Evolutionary conservation across 768 basidiomycete species (phyloP).

Genomic region (Strobilomyces dryophilus): DNA sequence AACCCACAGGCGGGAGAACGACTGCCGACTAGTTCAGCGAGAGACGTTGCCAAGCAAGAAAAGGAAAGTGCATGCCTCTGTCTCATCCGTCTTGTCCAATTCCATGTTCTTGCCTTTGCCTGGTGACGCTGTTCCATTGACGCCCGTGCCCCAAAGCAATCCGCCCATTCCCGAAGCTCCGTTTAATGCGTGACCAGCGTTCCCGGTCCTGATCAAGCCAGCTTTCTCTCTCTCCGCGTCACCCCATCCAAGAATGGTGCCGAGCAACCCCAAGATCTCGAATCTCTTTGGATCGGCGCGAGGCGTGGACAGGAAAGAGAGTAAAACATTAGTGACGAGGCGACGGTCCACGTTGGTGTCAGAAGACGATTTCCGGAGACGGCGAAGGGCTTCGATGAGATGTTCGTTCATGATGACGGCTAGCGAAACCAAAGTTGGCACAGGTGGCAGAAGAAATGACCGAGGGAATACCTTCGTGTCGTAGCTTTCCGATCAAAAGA

Average conservation of each 20-base stretch:
- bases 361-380: conserved; percentile 79
- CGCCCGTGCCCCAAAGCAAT: conserved; percentile 18
- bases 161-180: conserved; percentile 18
- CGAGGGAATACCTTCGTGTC: conserved; percentile 78
- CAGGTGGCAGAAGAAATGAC: conserved; percentile 14
- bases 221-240: conserved; percentile 91
- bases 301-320: conserved; percentile 86
- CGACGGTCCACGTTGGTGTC: conserved; percentile 89
- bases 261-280: conserved; percentile 89
- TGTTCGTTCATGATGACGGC: conserved; percentile 98
- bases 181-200: conserved; percentile 21
- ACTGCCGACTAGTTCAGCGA: conserved; percentile 43
- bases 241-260: conserved; percentile 89
- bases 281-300: conserved; percentile 93
- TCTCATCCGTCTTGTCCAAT: conserved; percentile 77
- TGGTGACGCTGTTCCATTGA: conserved; percentile 26
- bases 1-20: conserved; percentile 96
- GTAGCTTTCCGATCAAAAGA: conserved; percentile 87
- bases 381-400: conserved; percentile 94
- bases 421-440: conserved; percentile 27
- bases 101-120: conserved; percentile 43
- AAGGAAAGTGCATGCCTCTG: conserved; percentile 53
- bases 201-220: conserved; percentile 39
- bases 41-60: background rate
- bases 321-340: conserved; percentile 89